Conservation (phyloP, 2,329 filamentous ascomycete species). For the Parastagonospora avenae region DNA sequence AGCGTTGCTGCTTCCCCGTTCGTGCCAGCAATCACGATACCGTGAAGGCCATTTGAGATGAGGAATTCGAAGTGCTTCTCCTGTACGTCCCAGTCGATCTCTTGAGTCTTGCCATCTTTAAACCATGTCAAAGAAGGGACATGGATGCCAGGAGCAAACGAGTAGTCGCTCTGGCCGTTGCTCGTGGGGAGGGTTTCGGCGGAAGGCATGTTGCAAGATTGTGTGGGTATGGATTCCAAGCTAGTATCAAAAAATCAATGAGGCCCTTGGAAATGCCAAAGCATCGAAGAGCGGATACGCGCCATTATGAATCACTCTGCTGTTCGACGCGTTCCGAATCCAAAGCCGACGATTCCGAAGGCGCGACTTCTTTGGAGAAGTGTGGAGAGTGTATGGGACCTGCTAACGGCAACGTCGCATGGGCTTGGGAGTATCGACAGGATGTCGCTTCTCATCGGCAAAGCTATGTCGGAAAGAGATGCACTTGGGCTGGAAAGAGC, state of each 20-base stretch:
- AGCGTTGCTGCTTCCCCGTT: constrained; percentile 54
- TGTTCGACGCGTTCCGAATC: constrained; percentile 25
- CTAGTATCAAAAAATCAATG: not conserved
- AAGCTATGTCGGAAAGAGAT: not conserved
- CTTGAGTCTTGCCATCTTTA: constrained; percentile 53
- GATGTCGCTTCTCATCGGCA: not conserved
- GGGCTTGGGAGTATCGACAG: constrained; percentile 12
- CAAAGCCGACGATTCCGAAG: constrained; percentile 19
- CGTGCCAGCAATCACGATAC: constrained; percentile 53
- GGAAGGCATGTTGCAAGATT: constrained; percentile 33
- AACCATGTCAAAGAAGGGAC: constrained; percentile 65
- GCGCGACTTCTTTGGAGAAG: constrained; percentile 5
- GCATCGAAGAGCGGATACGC: constrained; percentile 10
- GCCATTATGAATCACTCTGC: constrained; percentile 20
- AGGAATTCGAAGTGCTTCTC: constrained; percentile 60
- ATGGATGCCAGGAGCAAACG: constrained; percentile 60
- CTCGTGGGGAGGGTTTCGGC: constrained; percentile 31
- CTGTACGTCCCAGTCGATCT: constrained; percentile 63
- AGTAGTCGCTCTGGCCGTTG: constrained; percentile 33
- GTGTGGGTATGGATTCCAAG: not conserved
- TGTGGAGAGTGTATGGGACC: constrained; percentile 9
- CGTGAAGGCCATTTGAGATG: constrained; percentile 59
- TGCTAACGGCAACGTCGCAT: constrained; percentile 6
- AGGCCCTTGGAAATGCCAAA: not conserved
- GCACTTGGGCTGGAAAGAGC: not conserved